A percentile compares a stretch with the other conserved stretches of the same genome.
Evolutionary conservation across 345 rosid genomes (phyloP).

Genomic region (Fremontodendron californicum): DNA sequence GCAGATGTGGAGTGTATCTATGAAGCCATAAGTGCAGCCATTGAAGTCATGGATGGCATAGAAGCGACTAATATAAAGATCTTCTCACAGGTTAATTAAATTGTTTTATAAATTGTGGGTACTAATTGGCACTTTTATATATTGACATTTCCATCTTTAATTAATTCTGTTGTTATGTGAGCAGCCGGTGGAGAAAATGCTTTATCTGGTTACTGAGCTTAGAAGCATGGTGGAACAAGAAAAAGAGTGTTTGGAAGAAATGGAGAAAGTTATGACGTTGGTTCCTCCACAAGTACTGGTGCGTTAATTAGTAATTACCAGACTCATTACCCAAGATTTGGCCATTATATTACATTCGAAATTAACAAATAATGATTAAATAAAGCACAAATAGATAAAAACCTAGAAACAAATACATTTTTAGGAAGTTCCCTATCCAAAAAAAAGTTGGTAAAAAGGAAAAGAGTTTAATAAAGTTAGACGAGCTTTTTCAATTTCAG

Average conservation of each 20-base stretch:
- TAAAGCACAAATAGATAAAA: neutral
- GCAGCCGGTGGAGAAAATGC: constrained; percentile 52
- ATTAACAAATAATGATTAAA: neutral
- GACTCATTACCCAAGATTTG: neutral
- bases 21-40: constrained; percentile 48
- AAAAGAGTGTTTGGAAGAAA: constrained; percentile 36
- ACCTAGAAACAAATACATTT: no score
- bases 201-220: constrained; percentile 46
- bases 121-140: neutral
- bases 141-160: neutral
- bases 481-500: no score
- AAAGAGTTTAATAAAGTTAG: no score
- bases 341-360: neutral
- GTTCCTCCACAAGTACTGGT: constrained; percentile 32
- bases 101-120: neutral
- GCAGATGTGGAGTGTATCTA: constrained; percentile 41
- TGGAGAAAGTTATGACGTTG: constrained; percentile 27
- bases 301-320: constrained; percentile 6
- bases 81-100: constrained; percentile 46
- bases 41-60: constrained; percentile 47
- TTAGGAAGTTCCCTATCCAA: no score
- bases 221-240: constrained; percentile 40
- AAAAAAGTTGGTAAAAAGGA: no score
- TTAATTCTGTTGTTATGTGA: neutral
- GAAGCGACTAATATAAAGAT: constrained; percentile 29